These are phyloP conservation scores for Arachnopeziza araneosa DNA, from an alignment of 2,329 filamentous ascomycete genomes.

Conservation along the genomic window DNA sequence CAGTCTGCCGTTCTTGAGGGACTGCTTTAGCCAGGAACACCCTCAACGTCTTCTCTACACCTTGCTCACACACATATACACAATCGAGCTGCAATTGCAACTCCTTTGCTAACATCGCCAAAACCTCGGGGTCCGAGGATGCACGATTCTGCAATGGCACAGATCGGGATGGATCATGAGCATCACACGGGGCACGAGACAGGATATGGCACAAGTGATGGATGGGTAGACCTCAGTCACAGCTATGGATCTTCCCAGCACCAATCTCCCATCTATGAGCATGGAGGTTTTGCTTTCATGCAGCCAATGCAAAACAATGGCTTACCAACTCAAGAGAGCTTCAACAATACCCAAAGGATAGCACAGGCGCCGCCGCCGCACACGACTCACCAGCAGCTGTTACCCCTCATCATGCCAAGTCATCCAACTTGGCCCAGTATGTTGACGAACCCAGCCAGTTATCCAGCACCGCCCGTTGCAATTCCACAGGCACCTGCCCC, in stretches of 20 bases:
- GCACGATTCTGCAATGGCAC: slow-evolving; percentile 33
- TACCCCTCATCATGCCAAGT: slow-evolving; percentile 67
- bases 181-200: slow-evolving; percentile 28
- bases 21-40: slow-evolving; percentile 32
- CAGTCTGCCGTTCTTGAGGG: slow-evolving; percentile 30
- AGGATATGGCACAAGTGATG: slow-evolving; percentile 40
- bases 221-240: slow-evolving; percentile 50
- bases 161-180: slow-evolving; percentile 32
- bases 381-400: slow-evolving; percentile 48
- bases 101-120: slow-evolving; percentile 16
- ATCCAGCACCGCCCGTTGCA: slow-evolving; percentile 52
- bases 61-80: slow-evolving; percentile 14
- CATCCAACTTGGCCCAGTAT: slow-evolving; percentile 73
- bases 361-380: slow-evolving; percentile 49
- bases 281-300: slow-evolving; percentile 58
- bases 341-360: slow-evolving; percentile 39
- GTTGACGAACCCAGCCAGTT: slow-evolving; percentile 65
- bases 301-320: slow-evolving; percentile 55
- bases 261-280: slow-evolving; percentile 65
- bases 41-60: slow-evolving; percentile 21
- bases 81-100: slow-evolving; percentile 8
- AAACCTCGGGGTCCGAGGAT: slow-evolving; percentile 18
- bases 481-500: slow-evolving; percentile 50
- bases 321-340: slow-evolving; percentile 51
- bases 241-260: slow-evolving; percentile 47